Base-by-base conservation (phyloP, 1,139 yeast genomes). In the Saccharomyces hybrid region DNA sequence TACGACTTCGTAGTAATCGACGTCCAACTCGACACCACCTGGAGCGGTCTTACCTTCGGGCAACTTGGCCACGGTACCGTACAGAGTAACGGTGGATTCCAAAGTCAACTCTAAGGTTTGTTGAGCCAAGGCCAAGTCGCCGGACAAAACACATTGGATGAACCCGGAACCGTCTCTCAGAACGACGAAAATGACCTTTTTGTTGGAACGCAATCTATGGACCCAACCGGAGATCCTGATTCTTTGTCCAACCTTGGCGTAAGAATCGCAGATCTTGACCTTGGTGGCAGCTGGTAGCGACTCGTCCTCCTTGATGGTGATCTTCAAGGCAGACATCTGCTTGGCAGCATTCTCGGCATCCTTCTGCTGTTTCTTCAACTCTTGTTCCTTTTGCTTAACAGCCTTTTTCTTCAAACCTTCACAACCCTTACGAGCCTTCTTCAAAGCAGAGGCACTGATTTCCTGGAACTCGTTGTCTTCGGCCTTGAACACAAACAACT, bases 1-100 rank as follows among this genome's bases (percentile, higher is more conserved):
- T 58, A 91, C 78, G 54, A 95, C 77, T 71, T 86, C 84, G 73
- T 89, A 95, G 76, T 79, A 93, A 73, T 93, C 99, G 54, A 86
- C 97, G 62, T 80, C 79, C 65, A 95, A 80, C 75, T 95, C 99
- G 62, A 93, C 96, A 56, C 97, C 97, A 59, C 98, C 99, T 57
- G 98, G 97, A 5, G 99, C 99, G 62, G 86, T 78, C 73, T 95
- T 91, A 61, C 99, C 99, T 71, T 90, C 97, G 54, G 98, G 98
- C 52, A 95, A 79, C 66, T 86, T 82, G 71, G 81, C 80, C 60
- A 95, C 78, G 32, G 81, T 80, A 72, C 99, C 99, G 70, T 80
- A 87, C 58, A 95, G 75, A 46, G 84, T 71, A 42, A 95, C 78
- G 24, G 97, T 85, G 19, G 96, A 80, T 75, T 95, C 99, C 59